Evolutionary conservation across 2,329 filamentous ascomycete genomes (phyloP).

Genomic region (Xylaria sp.): DNA sequence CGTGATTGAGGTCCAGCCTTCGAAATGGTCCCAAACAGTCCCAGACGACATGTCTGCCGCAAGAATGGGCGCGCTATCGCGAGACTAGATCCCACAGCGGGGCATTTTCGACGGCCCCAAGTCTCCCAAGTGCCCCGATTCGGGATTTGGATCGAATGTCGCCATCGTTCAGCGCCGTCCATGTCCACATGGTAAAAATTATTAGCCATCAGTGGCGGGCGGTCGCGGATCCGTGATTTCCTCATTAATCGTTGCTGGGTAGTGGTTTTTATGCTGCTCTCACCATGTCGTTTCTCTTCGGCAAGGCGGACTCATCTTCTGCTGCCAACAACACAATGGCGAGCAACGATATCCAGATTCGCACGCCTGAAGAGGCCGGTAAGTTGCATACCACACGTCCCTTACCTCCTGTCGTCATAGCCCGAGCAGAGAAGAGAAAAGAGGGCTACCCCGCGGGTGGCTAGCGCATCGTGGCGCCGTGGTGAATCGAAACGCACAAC

Average conservation of each 20-base stretch:
- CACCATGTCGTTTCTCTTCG: constrained; percentile 45
- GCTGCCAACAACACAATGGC: constrained; percentile 41
- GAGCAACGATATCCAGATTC: constrained; percentile 50
- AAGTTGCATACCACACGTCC: constrained; percentile 32
- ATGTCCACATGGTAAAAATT: constrained; percentile 26
- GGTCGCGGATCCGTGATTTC: constrained; percentile 15
- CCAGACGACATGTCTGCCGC: constrained; percentile 23
- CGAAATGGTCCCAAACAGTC: constrained; percentile 21
- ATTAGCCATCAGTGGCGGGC: constrained; percentile 19
- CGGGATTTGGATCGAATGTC: constrained; percentile 29
- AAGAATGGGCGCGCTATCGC: constrained; percentile 24
- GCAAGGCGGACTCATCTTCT: constrained; percentile 43
- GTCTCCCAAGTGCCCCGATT: constrained; percentile 18
- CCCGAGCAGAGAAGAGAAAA: neutral
- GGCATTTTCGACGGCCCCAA: constrained; percentile 18
- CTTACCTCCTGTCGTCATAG: neutral
- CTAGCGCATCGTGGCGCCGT: neutral
- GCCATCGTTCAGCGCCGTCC: constrained; percentile 26
- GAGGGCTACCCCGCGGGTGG: neutral
- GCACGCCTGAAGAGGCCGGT: constrained; percentile 69
- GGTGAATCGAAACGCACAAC: neutral
- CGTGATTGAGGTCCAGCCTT: constrained; percentile 38
- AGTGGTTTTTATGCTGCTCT: constrained; percentile 16
- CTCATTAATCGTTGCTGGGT: constrained; percentile 22
- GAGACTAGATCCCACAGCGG: constrained; percentile 29